Evolutionary conservation across 2,329 filamentous ascomycete genomes (phyloP), one percentile per base, ranked within the genome.

Genomic region (Periconia sp.): DNA sequence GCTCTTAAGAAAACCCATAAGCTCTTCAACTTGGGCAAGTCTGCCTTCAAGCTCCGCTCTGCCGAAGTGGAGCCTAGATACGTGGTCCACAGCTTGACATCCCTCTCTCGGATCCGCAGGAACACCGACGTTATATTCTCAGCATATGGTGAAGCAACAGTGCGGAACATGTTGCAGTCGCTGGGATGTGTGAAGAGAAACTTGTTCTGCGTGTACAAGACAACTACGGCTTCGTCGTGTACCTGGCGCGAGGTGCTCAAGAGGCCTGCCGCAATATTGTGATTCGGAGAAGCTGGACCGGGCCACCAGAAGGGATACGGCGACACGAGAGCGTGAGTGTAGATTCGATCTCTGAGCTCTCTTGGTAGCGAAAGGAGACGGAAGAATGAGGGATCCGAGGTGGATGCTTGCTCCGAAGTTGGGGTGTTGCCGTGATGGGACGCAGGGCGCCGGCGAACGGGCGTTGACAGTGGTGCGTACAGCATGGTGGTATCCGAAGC

Each of bases 141-240:
- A 4, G 65, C 61, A 29, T 54, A 57, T 5, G 57, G 57, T 8
- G 65, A 61, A 11, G 64, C 43, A 17, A 69, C 50, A 31, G 70
- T 56, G 46, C 66, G 61, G 50, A 72, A 72, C 48, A 72, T 65
- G 54, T 67, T 72, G 50, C 63, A 68, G 43, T 72, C 69, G 36
- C 61, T 66, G 5, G 69, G 69, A 37, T 72, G 68, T 4, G 56
- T 61, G 56, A 72, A 72, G 38, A 67, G 52, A 41, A 71, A 68
- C 34, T 61, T 65, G 56, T 71, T 72, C 13, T 36, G 36, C 10
- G 55, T 40, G 50, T 71, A 72, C n/a, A 72, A 56, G 11, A 70
- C 45, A 0, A 63, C 59, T 4, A 57, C 58, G 4, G 67, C 61
- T 37, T 72, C 69, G 10, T 49, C 40, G 48, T 69, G 57, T 18